Percentiles rank a stretch among this genome's conserved stretches.
These are phyloP conservation scores for Ophiostoma ips DNA, from an alignment of 2,329 filamentous ascomycete genomes.

Conservation along the genomic window DNA sequence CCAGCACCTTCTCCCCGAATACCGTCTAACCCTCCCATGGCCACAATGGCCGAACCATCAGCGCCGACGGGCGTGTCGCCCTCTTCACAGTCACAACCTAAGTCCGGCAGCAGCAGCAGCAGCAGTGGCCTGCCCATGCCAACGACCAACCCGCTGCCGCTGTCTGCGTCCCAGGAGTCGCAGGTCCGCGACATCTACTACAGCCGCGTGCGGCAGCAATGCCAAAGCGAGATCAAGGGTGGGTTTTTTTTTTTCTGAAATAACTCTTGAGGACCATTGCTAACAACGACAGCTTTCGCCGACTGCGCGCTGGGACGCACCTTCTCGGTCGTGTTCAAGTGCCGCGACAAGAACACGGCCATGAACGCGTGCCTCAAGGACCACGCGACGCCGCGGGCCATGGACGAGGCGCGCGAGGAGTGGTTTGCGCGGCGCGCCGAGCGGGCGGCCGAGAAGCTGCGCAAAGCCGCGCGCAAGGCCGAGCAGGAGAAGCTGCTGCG, in stretches of 20 bases:
- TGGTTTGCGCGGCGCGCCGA: slow-evolving; percentile 75
- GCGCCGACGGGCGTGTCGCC: slow-evolving; percentile 15
- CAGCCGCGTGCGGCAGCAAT: slow-evolving; percentile 61
- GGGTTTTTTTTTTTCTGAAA: slow-evolving; percentile 8
- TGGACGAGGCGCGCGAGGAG: slow-evolving; percentile 80
- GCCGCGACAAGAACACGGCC: slow-evolving; percentile 59
- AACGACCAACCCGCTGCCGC: slow-evolving; percentile 64
- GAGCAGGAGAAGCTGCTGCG: slow-evolving; percentile 52
- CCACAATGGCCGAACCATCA: slow-evolving; percentile 1
- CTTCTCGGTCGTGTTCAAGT: slow-evolving; percentile 75
- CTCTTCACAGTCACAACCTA: slow-evolving; percentile 11
- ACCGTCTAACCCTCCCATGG: neutral
- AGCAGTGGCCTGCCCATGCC: slow-evolving; percentile 29
- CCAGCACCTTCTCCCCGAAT: neutral
- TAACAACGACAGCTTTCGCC: slow-evolving; percentile 59
- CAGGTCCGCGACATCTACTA: slow-evolving; percentile 73
- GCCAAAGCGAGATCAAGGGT: slow-evolving; percentile 69
- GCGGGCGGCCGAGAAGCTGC: slow-evolving; percentile 52
- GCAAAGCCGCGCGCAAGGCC: slow-evolving; percentile 42
- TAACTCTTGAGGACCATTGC: neutral
- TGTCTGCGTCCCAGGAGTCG: slow-evolving; percentile 68
- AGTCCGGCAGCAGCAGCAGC: neutral
- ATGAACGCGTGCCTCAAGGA: slow-evolving; percentile 94
- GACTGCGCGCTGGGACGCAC: slow-evolving; percentile 78
- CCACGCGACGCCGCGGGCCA: slow-evolving; percentile 70